These are phyloP conservation scores for Phoma sp. DNA, from an alignment of 2,329 filamentous ascomycete genomes.

Conservation along the genomic window DNA sequence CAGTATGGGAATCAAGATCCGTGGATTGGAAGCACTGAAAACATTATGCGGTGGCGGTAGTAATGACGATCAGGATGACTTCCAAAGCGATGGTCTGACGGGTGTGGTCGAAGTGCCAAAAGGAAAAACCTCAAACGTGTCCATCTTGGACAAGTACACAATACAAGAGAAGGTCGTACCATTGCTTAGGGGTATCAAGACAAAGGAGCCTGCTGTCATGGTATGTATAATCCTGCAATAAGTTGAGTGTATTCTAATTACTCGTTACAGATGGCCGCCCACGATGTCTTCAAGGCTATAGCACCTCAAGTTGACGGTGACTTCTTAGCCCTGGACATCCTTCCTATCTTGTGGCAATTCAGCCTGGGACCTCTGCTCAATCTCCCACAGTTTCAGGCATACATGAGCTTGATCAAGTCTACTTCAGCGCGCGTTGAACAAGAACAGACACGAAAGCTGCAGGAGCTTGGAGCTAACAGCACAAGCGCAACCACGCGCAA, in stretches of 20 bases:
- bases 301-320: constrained; percentile 83
- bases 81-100: constrained; percentile 72
- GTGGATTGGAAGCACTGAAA: constrained; percentile 86
- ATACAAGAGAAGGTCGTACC: constrained; percentile 98
- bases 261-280: constrained; percentile 70
- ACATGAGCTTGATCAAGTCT: constrained; percentile 86
- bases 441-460: constrained; percentile 86
- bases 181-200: constrained; percentile 90
- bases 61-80: constrained; percentile 43
- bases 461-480: constrained; percentile 73
- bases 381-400: constrained; percentile 81
- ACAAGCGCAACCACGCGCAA: constrained; percentile 62
- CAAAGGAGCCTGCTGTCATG: constrained; percentile 97
- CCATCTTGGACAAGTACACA: constrained; percentile 93
- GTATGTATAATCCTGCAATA: constrained; percentile 36
- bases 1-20: constrained; percentile 92
- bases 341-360: constrained; percentile 91
- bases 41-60: constrained; percentile 86
- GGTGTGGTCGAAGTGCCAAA: constrained; percentile 65
- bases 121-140: constrained; percentile 70
- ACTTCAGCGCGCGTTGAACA: constrained; percentile 82
- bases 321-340: constrained; percentile 87
- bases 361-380: constrained; percentile 88
- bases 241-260: background rate
- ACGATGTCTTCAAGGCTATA: constrained; percentile 84